Base-by-base conservation (phyloP, 352 stramenopile species). In the Phytophthora cajani region DNA sequence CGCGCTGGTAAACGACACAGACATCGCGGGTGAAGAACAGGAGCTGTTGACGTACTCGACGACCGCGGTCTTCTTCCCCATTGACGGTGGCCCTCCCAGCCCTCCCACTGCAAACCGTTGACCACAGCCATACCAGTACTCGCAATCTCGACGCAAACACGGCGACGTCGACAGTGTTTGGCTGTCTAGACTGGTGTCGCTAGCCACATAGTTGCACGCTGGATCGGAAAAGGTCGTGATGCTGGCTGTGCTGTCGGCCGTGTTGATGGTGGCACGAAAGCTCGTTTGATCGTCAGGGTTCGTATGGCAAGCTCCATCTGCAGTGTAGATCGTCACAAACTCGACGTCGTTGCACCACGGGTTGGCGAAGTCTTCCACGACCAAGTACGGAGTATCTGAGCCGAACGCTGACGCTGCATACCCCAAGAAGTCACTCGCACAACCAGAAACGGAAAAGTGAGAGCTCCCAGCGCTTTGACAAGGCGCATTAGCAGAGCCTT, bases 51-150 rank as follows among this genome's bases (percentile, higher is more conserved):
- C 27, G 7, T 62, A 68, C 38, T 49, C 11, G 40, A 68, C 40
- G 42, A 69, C 54, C 5, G 12, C 62, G 7, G 30, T 58, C 23
- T 69, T 69, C 44, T 64, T 64, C 17, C 52, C 32, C 8, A 36
- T n/a, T 10, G 62, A 47, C 16, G 32, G 21, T 23, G 27, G 40
- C 4, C 3, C 54, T 2, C 62, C 62, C 23, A 64, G 12, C 8
- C 62, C 62, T 46, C 62, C 62, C 3, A 69, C 53, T 5, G 46
- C 14, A 12, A 58, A 69, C 16, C 54, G 16, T 8, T 25, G 19
- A 17, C n/a, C 40, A 14, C 62, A 69, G 8, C 23, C 32, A 12
- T 23, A 42, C 40, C 53, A 49, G 12, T 10, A 53, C n/a, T 69
- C 53, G 5, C 62, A 64, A 21, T 17, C 16, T 30, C 19, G 58